These are phyloP conservation scores for Geranium brycei DNA, from an alignment of 345 rosid species.

Conservation along the genomic window DNA sequence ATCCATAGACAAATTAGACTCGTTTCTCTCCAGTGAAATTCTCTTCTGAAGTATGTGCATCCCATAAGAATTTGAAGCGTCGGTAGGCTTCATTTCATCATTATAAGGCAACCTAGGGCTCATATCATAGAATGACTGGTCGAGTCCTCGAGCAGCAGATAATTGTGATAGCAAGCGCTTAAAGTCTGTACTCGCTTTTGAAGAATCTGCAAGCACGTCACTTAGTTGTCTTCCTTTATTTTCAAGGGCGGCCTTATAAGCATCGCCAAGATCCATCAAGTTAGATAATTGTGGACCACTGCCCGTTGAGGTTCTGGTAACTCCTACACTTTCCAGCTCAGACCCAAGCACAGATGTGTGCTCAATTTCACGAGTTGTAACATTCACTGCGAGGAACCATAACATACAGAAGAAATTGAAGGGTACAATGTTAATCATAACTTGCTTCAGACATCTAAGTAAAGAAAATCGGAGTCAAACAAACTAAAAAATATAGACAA, in stretches of 20 bases:
- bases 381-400: too few relatives aligned
- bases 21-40: constrained; percentile 75
- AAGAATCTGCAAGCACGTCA: constrained; percentile 48
- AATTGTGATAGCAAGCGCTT: constrained; percentile 58
- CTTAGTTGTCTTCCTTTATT: constrained; percentile 46
- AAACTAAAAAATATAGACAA: too few relatives aligned
- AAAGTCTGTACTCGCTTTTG: constrained; percentile 59
- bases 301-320: constrained; percentile 19
- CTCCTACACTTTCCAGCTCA: constrained; percentile 10
- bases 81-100: constrained; percentile 36
- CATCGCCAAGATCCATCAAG: constrained; percentile 60
- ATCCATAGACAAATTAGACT: constrained; percentile 70
- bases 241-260: constrained; percentile 62
- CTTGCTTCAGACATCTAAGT: too few relatives aligned
- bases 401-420: too few relatives aligned
- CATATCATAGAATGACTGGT: constrained; percentile 34
- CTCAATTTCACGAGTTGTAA: too few relatives aligned
- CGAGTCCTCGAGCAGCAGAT: constrained; percentile 57
- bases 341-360: constrained; percentile 4
- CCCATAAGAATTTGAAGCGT: constrained; percentile 32
- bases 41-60: constrained; percentile 49
- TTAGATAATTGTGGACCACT: constrained; percentile 24
- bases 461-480: too few relatives aligned
- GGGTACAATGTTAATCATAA: too few relatives aligned
- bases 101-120: constrained; percentile 46